Evolutionary conservation across 2,329 filamentous ascomycete species (phyloP).

Genomic region (Sphaerostilbella broomeana): DNA sequence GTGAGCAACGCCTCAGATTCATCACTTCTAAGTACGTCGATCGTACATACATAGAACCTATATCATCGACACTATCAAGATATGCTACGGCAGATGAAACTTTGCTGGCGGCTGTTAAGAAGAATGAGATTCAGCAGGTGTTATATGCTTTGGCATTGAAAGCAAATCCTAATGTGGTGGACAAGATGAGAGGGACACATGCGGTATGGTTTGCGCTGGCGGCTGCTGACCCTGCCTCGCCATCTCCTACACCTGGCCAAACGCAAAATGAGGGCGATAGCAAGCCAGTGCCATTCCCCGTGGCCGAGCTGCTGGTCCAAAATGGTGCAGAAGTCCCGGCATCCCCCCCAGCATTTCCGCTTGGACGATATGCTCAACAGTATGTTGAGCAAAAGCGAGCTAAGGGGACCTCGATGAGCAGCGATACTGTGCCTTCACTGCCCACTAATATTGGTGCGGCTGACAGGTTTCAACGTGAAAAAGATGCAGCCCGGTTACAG

Average conservation of each 20-base stretch:
- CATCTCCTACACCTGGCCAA: constrained; percentile 45
- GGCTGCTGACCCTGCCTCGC: constrained; percentile 82
- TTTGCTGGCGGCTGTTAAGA: constrained; percentile 86
- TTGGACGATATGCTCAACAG: constrained; percentile 70
- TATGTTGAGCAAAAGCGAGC: constrained; percentile 76
- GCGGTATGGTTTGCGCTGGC: constrained; percentile 86
- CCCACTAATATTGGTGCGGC: constrained; percentile 39
- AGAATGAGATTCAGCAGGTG: constrained; percentile 89
- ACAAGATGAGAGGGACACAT: constrained; percentile 82
- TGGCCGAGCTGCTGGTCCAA: constrained; percentile 86
- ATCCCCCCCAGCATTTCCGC: constrained; percentile 70
- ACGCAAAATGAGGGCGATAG: constrained; percentile 37
- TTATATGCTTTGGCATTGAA: constrained; percentile 81
- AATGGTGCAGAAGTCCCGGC: constrained; percentile 86
- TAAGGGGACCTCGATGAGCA: constrained; percentile 37
- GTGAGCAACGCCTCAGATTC: constrained; percentile 88
- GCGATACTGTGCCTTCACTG: constrained; percentile 57
- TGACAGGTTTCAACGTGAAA: constrained; percentile 53
- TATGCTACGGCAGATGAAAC: constrained; percentile 80
- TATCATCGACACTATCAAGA: constrained; percentile 66
- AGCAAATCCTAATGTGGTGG: constrained; percentile 79
- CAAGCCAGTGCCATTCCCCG: constrained; percentile 66
- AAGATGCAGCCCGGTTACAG: constrained; percentile 62
- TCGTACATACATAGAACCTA: constrained; percentile 69
- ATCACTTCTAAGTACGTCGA: constrained; percentile 95